Conservation (phyloP, 768 basidiomycete genomes). For the Chiua virens region DNA sequence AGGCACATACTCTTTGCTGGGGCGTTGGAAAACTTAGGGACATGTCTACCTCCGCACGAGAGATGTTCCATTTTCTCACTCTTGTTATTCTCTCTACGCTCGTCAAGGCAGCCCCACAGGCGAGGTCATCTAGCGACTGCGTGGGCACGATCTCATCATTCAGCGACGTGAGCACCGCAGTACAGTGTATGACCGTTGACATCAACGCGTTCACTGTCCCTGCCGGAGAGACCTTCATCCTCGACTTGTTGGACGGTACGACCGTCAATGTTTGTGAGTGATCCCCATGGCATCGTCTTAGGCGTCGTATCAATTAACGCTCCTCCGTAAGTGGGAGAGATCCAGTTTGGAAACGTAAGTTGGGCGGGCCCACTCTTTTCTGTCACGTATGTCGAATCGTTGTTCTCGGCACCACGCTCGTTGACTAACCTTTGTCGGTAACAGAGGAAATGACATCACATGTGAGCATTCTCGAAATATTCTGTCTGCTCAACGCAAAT, state of each 20-base stretch:
- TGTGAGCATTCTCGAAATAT: conserved; percentile 35
- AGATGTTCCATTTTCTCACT: conserved; percentile 6
- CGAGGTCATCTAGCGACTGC: conserved; percentile 27
- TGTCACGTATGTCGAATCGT: conserved; percentile 38
- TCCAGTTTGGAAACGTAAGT: conserved; percentile 50
- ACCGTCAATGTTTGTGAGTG: conserved; percentile 59
- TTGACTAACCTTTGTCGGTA: background rate
- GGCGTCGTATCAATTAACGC: background rate
- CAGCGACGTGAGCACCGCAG: conserved; percentile 49
- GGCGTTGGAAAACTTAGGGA: no score
- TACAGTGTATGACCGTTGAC: conserved; percentile 56
- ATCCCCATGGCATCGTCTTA: background rate
- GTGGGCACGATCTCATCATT: conserved; percentile 55
- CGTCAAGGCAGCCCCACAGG: conserved; percentile 13
- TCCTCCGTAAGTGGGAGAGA: conserved; percentile 48
- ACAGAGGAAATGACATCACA: conserved; percentile 47
- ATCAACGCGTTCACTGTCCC: conserved; percentile 59
- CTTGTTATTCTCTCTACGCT: conserved; percentile 18
- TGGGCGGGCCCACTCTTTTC: conserved; percentile 59
- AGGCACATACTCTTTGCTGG: no score
- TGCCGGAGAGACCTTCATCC: conserved; percentile 48
- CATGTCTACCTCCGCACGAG: no score
- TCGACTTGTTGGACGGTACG: conserved; percentile 46
- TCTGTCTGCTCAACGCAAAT: background rate
- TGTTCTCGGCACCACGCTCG: background rate